phyloP scores from a whole-genome alignment of 345 rosid genomes.

The Punica granatum region DNA sequence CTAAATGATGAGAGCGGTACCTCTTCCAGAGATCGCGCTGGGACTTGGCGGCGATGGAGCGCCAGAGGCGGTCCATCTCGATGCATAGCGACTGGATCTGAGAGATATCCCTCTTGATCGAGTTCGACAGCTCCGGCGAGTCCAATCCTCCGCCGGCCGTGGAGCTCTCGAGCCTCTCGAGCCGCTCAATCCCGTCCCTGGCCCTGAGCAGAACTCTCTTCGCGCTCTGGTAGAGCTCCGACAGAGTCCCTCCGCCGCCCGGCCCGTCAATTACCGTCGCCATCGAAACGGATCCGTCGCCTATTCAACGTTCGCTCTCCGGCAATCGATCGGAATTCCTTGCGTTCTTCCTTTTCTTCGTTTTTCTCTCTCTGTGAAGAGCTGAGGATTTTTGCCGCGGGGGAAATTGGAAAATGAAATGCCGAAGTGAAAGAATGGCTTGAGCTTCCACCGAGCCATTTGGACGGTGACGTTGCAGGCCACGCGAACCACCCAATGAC shows the following conservation, averaged over 20 bases:
- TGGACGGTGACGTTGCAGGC: background rate
- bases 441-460: too few relatives aligned
- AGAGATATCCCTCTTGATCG: slow-evolving; percentile 63
- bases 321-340: background rate
- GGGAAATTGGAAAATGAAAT: too few relatives aligned
- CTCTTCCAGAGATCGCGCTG: slow-evolving; percentile 98
- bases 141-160: slow-evolving; percentile 47
- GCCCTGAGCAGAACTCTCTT: slow-evolving; percentile 55
- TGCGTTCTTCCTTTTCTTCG: too few relatives aligned
- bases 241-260: slow-evolving; percentile 62
- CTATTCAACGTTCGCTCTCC: background rate
- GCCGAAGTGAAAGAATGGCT: too few relatives aligned
- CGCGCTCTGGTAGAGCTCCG: slow-evolving; percentile 56
- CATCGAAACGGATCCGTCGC: background rate
- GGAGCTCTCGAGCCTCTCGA: slow-evolving; percentile 70
- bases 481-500: slow-evolving; percentile 5
- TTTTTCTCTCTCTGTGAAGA: too few relatives aligned
- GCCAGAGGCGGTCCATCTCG: slow-evolving; percentile 85
- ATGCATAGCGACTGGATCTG: slow-evolving; percentile 70
- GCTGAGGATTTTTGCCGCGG: slow-evolving; percentile 10
- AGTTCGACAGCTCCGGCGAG: slow-evolving; percentile 63
- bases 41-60: slow-evolving; percentile 58
- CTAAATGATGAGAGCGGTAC: slow-evolving; percentile 10
- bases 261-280: slow-evolving; percentile 12
- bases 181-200: slow-evolving; percentile 73